Percentiles rank a stretch among this genome's conserved stretches.
These are phyloP conservation scores for Calonectria montana DNA, from an alignment of 2,329 filamentous ascomycete genomes.

Conservation along the genomic window DNA sequence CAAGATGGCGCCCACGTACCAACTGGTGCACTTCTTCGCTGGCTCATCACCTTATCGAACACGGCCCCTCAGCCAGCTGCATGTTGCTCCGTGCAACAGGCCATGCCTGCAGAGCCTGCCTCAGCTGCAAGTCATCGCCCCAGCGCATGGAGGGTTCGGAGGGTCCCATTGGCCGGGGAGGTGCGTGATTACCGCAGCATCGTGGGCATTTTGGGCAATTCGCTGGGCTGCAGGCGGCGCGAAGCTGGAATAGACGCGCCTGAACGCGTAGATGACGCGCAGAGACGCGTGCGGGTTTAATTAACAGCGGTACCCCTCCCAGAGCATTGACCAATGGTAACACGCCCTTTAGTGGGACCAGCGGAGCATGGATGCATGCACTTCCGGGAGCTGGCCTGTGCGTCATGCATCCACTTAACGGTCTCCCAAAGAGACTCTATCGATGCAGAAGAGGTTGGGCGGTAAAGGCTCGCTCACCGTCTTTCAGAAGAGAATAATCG, in stretches of 20 bases:
- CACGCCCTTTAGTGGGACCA: slow-evolving; percentile 7
- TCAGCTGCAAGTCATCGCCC: slow-evolving; percentile 24
- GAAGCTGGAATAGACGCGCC: slow-evolving; percentile 26
- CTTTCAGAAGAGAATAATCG: slow-evolving; percentile 10
- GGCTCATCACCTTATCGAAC: slow-evolving; percentile 10
- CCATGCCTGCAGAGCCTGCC: slow-evolving; percentile 8
- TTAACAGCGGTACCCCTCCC: slow-evolving; percentile 5
- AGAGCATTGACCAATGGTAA: slow-evolving; percentile 30
- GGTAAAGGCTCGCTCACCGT: slow-evolving; percentile 4
- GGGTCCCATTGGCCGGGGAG: not conserved
- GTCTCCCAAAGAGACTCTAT: not conserved
- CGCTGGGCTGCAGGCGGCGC: not conserved
- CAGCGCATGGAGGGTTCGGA: slow-evolving; percentile 14
- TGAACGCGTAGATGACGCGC: slow-evolving; percentile 13
- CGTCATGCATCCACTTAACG: slow-evolving; percentile 28
- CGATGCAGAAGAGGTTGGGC: not conserved
- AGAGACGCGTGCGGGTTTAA: slow-evolving; percentile 21
- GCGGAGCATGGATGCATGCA: slow-evolving; percentile 36
- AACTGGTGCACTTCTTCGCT: not conserved
- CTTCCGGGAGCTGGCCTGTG: slow-evolving; percentile 39
- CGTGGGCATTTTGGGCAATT: not conserved
- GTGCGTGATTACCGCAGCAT: slow-evolving; percentile 19
- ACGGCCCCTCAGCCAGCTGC: not conserved
- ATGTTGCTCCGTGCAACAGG: slow-evolving; percentile 1
- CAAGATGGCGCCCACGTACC: not conserved